A percentile compares a stretch with the other conserved stretches of the same genome.
These are phyloP conservation scores for Teratosphaeria zuluensis DNA, from an alignment of 2,329 filamentous ascomycete species.

Conservation along the genomic window DNA sequence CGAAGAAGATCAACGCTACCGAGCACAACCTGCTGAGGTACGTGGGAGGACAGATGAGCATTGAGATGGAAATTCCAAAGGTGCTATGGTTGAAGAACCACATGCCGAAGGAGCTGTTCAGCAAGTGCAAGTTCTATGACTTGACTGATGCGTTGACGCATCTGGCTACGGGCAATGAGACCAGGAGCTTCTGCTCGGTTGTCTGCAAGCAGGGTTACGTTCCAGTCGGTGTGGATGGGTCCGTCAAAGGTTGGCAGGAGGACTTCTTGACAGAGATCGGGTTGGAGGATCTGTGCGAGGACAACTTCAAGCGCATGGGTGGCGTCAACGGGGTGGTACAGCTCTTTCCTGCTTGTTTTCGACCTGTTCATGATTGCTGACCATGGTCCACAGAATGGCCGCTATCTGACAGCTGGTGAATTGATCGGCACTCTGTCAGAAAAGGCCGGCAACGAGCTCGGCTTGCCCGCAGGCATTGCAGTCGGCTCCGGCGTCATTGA, in stretches of 20 bases:
- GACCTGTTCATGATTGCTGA: conserved; percentile 15
- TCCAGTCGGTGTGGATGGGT: conserved; percentile 92
- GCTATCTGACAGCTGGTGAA: conserved; percentile 85
- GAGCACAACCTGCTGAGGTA: conserved; percentile 89
- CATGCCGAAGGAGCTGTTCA: conserved; percentile 86
- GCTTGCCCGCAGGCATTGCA: conserved; percentile 76
- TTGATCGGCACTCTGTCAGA: conserved; percentile 77
- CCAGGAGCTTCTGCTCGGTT: conserved; percentile 85
- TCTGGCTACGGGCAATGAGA: conserved; percentile 84
- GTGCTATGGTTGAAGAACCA: conserved; percentile 97
- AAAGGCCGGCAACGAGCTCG: conserved; percentile 72
- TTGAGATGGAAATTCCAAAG: conserved; percentile 99
- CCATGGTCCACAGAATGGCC: conserved; percentile 61
- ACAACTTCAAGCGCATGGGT: conserved; percentile 87
- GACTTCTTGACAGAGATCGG: conserved; percentile 86
- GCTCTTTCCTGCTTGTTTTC: conserved; percentile 7
- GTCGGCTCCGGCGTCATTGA: conserved; percentile 96
- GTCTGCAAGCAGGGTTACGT: conserved; percentile 97
- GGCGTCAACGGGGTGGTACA: conserved; percentile 87
- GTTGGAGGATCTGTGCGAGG: conserved; percentile 69
- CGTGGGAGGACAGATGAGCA: conserved; percentile 95
- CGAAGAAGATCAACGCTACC: conserved; percentile 85
- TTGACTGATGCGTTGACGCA: conserved; percentile 87
- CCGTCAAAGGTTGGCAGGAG: conserved; percentile 95
- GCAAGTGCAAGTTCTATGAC: conserved; percentile 94